Conservation (phyloP, 1,284 basidiomycete species). For the Puccinia polysora region DNA sequence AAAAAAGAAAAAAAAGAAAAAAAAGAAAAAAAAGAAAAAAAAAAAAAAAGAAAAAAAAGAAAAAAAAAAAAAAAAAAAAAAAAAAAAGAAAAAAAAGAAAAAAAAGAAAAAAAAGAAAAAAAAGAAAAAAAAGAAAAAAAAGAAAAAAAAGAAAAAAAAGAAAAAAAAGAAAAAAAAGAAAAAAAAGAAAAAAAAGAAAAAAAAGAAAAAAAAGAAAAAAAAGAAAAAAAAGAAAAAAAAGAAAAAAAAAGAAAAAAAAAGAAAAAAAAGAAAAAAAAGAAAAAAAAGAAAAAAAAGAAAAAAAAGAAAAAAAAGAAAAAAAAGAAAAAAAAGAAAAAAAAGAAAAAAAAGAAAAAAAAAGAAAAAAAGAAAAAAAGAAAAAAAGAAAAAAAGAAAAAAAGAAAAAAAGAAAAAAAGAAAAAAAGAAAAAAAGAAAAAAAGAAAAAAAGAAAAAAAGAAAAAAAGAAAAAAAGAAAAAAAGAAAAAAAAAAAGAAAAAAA, state of each 20-base stretch:
- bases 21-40: neutral
- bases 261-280: neutral
- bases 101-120: neutral
- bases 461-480: neutral
- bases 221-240: neutral
- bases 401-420: neutral
- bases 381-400: neutral
- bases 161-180: neutral
- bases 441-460: neutral
- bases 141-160: neutral
- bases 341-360: neutral
- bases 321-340: neutral
- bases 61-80: neutral
- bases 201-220: constrained; percentile 2
- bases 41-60: neutral
- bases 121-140: neutral
- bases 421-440: constrained; percentile 1
- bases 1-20: neutral
- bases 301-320: neutral
- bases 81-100: neutral
- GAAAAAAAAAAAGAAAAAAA: neutral
- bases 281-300: neutral
- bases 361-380: neutral
- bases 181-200: neutral
- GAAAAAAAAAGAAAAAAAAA: neutral